Base-by-base conservation (phyloP, 1,139 yeast genomes). In the Waltiozyma sp. region DNA sequence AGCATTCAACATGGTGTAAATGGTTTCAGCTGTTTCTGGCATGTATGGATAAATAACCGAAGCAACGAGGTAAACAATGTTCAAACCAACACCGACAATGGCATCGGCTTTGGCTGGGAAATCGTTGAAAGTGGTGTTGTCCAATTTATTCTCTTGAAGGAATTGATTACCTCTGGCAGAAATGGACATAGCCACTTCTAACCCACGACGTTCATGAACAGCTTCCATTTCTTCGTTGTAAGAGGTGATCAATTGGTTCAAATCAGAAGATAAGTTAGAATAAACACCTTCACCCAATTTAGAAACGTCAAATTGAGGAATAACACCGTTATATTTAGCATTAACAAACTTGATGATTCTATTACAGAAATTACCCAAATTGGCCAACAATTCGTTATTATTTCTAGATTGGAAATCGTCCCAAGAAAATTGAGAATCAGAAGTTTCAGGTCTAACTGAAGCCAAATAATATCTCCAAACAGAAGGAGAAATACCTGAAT, bases 341-440 rank as follows among this genome's bases (percentile, higher is more conserved):
- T 74, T 79, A 44, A 82, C 87, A 61, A 88, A 91, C 64, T 91
- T 91, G 52, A 88, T 79, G 58, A 89, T 71, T 66, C 99, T 82
- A 70, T 91, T 91, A 47, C 88, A 97, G 59, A 87, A 87, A 70
- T 91, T 91, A 65, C 98, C 99, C 61, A 93, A 72, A 66, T 93
- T 93, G 43, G 97, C 96, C 63, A 91, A 73, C 59, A 91, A 71
- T 67, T 93, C 98, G 51, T 83, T 77, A 69, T 91, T 91, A 64
- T 91, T 91, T 65, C 88, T 85, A 43, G 94, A 74, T 50, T 88
- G 96, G 64, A 91, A 89, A 61, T 91, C 97, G 45, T 75, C 75
- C 99, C 99, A 91, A 2, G 97, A 88, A 65, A 91, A 91, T 61
- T 89, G 96, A 28, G 98, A 80, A 63, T 91, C 99, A 40, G 94